These are phyloP conservation scores for Sarocladium oryzae DNA, from an alignment of 2,329 filamentous ascomycete species.

Conservation along the genomic window DNA sequence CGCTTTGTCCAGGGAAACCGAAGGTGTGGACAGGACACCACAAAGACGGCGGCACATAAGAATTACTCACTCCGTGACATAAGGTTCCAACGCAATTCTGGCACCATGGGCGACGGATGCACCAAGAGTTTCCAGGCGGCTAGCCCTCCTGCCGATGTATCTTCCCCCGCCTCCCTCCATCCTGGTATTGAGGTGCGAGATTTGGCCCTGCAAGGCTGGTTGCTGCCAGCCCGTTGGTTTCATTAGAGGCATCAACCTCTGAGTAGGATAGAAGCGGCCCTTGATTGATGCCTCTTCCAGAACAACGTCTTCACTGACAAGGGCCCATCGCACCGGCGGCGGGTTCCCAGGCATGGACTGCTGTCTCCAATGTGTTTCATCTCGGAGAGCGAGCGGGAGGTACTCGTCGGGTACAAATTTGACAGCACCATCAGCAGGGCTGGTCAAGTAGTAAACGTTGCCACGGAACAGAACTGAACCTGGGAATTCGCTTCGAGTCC, in stretches of 20 bases:
- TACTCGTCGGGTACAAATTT: constrained; percentile 28
- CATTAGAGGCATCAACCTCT: constrained; percentile 44
- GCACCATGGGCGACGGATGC: constrained; percentile 31
- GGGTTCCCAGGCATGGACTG: constrained; percentile 22
- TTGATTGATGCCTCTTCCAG: constrained; percentile 41
- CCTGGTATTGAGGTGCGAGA: constrained; percentile 47
- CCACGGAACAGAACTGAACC: constrained; percentile 34
- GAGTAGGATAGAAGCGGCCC: constrained; percentile 54
- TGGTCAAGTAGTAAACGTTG: constrained; percentile 30
- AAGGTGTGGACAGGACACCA: too few species aligned
- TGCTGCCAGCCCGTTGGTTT: constrained; percentile 32
- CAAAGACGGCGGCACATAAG: too few species aligned
- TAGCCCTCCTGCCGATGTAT: constrained; percentile 35
- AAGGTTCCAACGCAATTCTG: constrained; percentile 27
- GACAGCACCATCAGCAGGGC: constrained; percentile 18
- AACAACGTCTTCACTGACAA: constrained; percentile 39
- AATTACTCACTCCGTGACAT: constrained; percentile 25
- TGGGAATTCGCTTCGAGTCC: constrained; percentile 28
- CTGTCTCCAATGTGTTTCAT: constrained; percentile 33
- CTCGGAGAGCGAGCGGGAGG: constrained; percentile 34
- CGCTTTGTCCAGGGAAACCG: too few species aligned
- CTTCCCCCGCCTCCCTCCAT: constrained; percentile 30
- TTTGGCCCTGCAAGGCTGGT: constrained; percentile 33
- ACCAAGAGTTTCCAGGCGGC: constrained; percentile 37
- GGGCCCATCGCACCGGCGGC: constrained; percentile 27